Conservation (phyloP, 768 basidiomycete species). For the Russula virescens region DNA sequence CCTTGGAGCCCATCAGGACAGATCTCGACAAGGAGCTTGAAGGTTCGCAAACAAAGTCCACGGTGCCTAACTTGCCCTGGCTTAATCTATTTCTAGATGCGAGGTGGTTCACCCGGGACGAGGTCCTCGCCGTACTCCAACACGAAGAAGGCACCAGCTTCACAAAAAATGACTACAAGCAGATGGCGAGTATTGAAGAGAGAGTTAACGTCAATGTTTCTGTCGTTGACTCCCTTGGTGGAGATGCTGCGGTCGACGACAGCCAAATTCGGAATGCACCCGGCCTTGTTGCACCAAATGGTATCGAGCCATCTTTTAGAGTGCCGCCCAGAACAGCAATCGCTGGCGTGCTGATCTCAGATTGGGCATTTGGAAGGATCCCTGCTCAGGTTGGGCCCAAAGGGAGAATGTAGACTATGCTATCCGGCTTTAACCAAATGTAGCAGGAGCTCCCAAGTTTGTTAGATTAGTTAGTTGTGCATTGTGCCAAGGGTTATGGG, state of each 20-base stretch:
- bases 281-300: conserved; percentile 23
- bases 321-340: conserved; percentile 76
- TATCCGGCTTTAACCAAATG: conserved; percentile 1
- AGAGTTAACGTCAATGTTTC: conserved; percentile 23
- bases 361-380: conserved; percentile 68
- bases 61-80: not conserved
- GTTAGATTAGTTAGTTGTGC: not conserved
- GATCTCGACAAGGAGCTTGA: conserved; percentile 96
- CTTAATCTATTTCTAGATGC: conserved; percentile 52
- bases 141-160: conserved; percentile 48
- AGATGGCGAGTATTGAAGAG: conserved; percentile 41
- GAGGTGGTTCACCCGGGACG: conserved; percentile 76
- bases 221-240: conserved; percentile 26
- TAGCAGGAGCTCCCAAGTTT: not conserved
- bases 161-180: conserved; percentile 45
- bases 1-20: conserved; percentile 63
- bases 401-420: conserved; percentile 14
- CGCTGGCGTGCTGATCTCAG: conserved; percentile 76
- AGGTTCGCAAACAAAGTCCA: conserved; percentile 39
- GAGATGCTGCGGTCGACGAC: conserved; percentile 29
- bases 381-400: conserved; percentile 7
- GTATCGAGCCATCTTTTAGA: conserved; percentile 49
- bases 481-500: not conserved
- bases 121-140: conserved; percentile 60
- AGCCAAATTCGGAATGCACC: conserved; percentile 25